phyloP scores from a whole-genome alignment of 1,284 basidiomycete species.

The Entoloma clypeatum region DNA sequence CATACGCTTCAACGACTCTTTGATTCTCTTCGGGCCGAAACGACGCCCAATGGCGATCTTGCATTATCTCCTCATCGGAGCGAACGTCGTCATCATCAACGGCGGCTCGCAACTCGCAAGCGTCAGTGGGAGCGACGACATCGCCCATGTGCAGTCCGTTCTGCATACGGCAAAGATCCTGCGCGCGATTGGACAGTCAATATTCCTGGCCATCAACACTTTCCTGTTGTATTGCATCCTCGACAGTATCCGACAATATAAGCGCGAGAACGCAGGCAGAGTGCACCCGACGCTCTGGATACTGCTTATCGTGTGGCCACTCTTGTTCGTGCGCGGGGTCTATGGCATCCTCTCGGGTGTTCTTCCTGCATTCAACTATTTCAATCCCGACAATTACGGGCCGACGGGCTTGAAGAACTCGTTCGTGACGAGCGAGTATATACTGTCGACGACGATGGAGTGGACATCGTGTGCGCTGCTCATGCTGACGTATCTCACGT shows the following conservation, averaged over 20 bases:
- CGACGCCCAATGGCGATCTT: conserved; percentile 26
- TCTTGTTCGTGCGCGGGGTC: conserved; percentile 30
- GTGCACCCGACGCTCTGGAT: conserved; percentile 27
- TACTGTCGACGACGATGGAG: conserved; percentile 30
- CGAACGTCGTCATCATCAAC: conserved; percentile 28
- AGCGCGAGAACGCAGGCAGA: conserved; percentile 11
- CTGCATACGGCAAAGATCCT: conserved; percentile 23
- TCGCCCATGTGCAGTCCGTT: conserved; percentile 18
- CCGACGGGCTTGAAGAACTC: conserved; percentile 24
- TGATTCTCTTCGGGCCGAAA: conserved; percentile 16
- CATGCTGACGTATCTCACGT: conserved; percentile 21
- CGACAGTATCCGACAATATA: conserved; percentile 22
- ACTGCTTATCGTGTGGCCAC: conserved; percentile 28
- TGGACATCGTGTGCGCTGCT: conserved; percentile 26
- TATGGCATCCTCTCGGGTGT: conserved; percentile 30
- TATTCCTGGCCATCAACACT: conserved; percentile 29
- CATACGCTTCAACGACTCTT: conserved; percentile 19
- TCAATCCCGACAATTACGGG: conserved; percentile 27
- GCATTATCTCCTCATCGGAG: conserved; percentile 27
- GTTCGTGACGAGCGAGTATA: conserved; percentile 31
- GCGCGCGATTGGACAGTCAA: conserved; percentile 28
- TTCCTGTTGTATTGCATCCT: conserved; percentile 24
- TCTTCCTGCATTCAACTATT: conserved; percentile 20
- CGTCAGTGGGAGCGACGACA: conserved; percentile 15
- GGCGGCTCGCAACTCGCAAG: conserved; percentile 31